Evolutionary conservation across 257 asterid species (phyloP).

Genomic region (Fraxinus pennsylvanica): DNA sequence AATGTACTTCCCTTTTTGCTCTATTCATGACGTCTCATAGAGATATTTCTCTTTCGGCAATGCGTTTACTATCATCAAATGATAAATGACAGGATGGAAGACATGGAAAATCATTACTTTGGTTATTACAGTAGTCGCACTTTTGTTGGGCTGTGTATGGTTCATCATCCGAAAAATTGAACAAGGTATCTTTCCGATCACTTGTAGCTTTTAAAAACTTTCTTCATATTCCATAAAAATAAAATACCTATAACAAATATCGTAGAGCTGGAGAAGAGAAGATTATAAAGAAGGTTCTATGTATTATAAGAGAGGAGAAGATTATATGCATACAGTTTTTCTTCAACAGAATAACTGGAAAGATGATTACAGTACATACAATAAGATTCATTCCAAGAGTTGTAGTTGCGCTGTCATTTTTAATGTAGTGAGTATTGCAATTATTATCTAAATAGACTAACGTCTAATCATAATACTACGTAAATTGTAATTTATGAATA

Average conservation of each 20-base stretch:
- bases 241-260: too few species aligned
- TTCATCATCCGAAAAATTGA: background rate
- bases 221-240: background rate
- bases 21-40: background rate
- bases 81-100: background rate
- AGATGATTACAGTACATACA: background rate
- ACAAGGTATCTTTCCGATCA: background rate
- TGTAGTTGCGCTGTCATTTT: too few species aligned
- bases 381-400: background rate
- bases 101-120: background rate
- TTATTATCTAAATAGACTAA: too few species aligned
- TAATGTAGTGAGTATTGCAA: too few species aligned
- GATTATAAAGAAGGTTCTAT: too few species aligned
- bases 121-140: background rate
- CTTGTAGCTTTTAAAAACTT: background rate
- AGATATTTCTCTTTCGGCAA: background rate
- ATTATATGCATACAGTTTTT: background rate
- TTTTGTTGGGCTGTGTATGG: background rate
- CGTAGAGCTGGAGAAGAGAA: too few species aligned
- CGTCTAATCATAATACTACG: too few species aligned
- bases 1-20: too few species aligned
- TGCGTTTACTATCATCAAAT: background rate
- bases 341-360: too few species aligned
- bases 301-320: too few species aligned
- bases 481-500: too few species aligned